Evolutionary conservation across 805 yeast species (phyloP).

Genomic region (Tetrapisispora taiwanensis): DNA sequence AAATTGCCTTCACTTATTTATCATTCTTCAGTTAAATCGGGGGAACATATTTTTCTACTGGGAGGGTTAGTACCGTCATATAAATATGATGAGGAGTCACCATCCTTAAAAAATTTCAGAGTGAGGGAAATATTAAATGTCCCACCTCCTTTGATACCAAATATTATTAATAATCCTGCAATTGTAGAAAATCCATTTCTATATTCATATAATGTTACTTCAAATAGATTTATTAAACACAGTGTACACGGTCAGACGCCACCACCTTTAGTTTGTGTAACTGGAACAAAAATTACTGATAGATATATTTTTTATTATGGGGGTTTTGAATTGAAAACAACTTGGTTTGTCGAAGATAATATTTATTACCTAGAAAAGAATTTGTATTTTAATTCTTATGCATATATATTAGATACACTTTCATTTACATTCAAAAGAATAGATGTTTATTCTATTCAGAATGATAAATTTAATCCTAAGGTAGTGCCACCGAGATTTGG

Average conservation of each 20-base stretch:
- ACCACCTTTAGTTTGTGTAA: conserved; percentile 40
- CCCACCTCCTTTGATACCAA: conserved; percentile 37
- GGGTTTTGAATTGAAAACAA: conserved; percentile 44
- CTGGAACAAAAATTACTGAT: conserved; percentile 40
- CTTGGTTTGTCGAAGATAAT: conserved; percentile 19
- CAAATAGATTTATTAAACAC: conserved; percentile 31
- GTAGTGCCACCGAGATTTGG: conserved; percentile 32
- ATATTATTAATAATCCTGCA: conserved; percentile 34
- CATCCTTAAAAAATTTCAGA: conserved; percentile 29
- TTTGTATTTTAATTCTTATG: conserved; percentile 40
- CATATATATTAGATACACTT: conserved; percentile 48
- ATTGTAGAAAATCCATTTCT: conserved; percentile 32
- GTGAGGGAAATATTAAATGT: conserved; percentile 33
- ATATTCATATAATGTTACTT: conserved; percentile 30
- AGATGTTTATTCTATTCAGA: conserved; percentile 27
- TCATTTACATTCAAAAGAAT: conserved; percentile 44
- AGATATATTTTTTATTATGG: conserved; percentile 57
- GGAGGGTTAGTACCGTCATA: conserved; percentile 38
- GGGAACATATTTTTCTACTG: conserved; percentile 29
- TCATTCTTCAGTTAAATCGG: conserved; percentile 34
- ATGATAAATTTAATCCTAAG: conserved; percentile 20
- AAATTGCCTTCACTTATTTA: conserved; percentile 34
- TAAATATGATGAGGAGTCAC: conserved; percentile 19
- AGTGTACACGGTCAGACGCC: conserved; percentile 36
- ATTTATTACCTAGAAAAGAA: conserved; percentile 35